Conservation (phyloP, 805 yeast genomes). For the Candida michaelii region DNA sequence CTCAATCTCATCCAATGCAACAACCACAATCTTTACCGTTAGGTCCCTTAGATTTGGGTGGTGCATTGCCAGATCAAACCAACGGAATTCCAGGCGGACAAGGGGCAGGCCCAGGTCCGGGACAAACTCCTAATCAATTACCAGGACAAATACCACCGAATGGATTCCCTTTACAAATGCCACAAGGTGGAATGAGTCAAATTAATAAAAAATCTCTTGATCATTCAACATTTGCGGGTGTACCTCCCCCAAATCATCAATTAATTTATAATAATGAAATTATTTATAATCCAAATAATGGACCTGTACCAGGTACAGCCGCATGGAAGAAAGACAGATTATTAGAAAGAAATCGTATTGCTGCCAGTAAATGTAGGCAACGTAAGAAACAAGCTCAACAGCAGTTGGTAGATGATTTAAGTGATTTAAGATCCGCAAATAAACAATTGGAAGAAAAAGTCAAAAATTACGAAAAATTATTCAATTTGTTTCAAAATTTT, state of each 20-base stretch:
- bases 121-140: neutral
- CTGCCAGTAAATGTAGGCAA: conserved; percentile 68
- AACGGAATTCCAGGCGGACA: neutral
- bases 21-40: neutral
- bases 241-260: conserved; percentile 50
- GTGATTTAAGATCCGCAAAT: conserved; percentile 43
- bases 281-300: conserved; percentile 51
- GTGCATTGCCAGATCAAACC: neutral
- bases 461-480: conserved; percentile 12
- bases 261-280: conserved; percentile 56
- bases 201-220: neutral
- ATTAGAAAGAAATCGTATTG: conserved; percentile 63
- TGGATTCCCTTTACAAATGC: neutral
- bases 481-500: conserved; percentile 12
- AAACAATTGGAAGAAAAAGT: conserved; percentile 9
- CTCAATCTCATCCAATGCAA: neutral
- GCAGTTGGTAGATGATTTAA: conserved; percentile 61
- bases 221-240: conserved; percentile 31
- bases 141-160: neutral
- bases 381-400: conserved; percentile 68
- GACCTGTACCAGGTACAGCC: conserved; percentile 61
- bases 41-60: neutral
- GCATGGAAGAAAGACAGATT: conserved; percentile 68
- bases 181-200: neutral
- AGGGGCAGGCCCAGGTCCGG: conserved; percentile 1